Evolutionary conservation across 371 early-diverging fungal genomes (phyloP), one percentile per base, ranked within the genome.

Genomic region (Apophysomyces variabilis): DNA sequence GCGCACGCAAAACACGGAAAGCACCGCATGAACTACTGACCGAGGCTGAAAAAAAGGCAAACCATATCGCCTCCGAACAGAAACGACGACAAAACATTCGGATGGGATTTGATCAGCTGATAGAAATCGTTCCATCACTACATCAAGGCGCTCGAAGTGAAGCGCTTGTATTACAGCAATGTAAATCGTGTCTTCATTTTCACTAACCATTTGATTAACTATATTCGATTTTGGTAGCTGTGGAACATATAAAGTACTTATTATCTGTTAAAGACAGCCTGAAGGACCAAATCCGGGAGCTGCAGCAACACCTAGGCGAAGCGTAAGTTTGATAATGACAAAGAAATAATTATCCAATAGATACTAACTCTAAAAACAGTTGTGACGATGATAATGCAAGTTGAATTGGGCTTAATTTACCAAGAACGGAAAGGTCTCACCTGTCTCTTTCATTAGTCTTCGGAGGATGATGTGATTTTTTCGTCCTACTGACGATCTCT

Each of bases 61-160:
- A 96, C 77, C 98, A 97, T 77, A 96, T 97, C 74, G 94, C 92
- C 1, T 92, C 92, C 8, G 96, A 96, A 76, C 93, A 96, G 72
- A 92, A 94, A 72, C 89, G 96, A 65, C 84, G 96, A 39, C 90
- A 92, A 47, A 93, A 92, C 68, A 96, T 95, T 70, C 80, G 92
- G 39, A 74, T 82, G 14, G 94, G 95, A 9, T 94, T 94, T 75
- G 92, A 91, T 69, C 87, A 91, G 73, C 87, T 96, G 57, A 87
- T 89, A 38, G 89, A 90, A 47, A 83, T 95, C 41, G 93, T 95
- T 3, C 96, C 96, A 41, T 81, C 88, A 1, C 78, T 94, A 41
- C 84, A 78, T 32, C 82, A 84, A 45, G 84, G 86, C 61, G 85
- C 83, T 66, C 76, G 88, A 58, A 86, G 86, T 62, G 88, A 86